A percentile compares a stretch with the other conserved stretches of the same genome.
Evolutionary conservation across 148 eudicot species (phyloP).

Genomic region (Cornus florida): DNA sequence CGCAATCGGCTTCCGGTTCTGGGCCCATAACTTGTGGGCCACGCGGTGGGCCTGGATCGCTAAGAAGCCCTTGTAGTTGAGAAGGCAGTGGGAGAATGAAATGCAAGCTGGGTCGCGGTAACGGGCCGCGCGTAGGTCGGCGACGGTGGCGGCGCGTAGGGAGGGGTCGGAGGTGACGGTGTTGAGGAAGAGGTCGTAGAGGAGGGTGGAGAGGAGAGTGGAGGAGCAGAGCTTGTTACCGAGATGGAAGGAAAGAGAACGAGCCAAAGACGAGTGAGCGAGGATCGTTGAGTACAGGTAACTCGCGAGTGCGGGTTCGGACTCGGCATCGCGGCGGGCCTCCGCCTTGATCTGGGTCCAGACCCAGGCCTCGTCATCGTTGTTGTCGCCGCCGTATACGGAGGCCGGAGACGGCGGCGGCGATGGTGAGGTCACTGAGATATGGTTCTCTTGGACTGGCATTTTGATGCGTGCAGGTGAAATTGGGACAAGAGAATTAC

Average conservation of each 20-base stretch:
- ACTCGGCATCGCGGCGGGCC: constrained; percentile 78
- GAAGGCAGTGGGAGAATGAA: constrained; percentile 79
- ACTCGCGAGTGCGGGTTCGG: constrained; percentile 80
- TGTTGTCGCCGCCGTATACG: constrained; percentile 17
- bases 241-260: constrained; percentile 77
- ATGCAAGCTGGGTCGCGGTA: constrained; percentile 81
- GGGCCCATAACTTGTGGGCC: constrained; percentile 43
- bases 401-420: background rate
- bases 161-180: constrained; percentile 47
- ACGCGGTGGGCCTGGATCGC: constrained; percentile 58
- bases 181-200: constrained; percentile 76
- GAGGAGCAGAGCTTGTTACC: constrained; percentile 88
- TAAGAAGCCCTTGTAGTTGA: constrained; percentile 82
- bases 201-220: constrained; percentile 74
- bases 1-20: constrained; percentile 42
- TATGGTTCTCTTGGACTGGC: constrained; percentile 18
- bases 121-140: constrained; percentile 81
- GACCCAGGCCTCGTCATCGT: constrained; percentile 52
- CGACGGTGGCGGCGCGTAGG: constrained; percentile 67
- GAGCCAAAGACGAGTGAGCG: constrained; percentile 66
- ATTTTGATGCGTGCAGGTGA: background rate
- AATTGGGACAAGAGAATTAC: too few relatives aligned
- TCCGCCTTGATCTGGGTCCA: constrained; percentile 80
- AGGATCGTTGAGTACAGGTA: constrained; percentile 81
- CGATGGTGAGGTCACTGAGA: background rate